Evolutionary conservation across 495 filamentous ascomycete species (phyloP), one percentile per base, ranked within the genome.

Genomic region (Cudoniella acicularis): DNA sequence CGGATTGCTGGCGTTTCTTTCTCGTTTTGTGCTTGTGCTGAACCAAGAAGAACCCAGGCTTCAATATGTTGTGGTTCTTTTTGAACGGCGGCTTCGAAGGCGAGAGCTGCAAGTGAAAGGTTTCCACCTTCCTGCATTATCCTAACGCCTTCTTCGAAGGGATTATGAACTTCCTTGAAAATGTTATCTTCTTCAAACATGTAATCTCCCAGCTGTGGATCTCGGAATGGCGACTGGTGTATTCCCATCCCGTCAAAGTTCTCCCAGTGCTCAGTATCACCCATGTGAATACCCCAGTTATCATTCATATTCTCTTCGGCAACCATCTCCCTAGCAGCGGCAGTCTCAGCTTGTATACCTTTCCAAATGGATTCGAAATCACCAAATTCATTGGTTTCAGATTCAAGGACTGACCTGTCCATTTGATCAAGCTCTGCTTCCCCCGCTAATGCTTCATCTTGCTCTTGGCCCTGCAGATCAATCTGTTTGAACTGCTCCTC

Each of bases 1-100:
- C 94, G 87, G 63, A 98, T 97, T n/a, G 95, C 95, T 3, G 94
- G 94, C 2, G 90, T 83, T 69, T 98, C 94, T 73, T 98, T 98
- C 68, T 98, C 94, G 72, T 98, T 98, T 72, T 97, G 94, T 3
- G 95, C 95, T 73, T 98, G 94, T 24, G 91, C 88, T 52, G 83
- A 82, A 61, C 94, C 95, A 41, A 98, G 83, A 67, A 90, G 85
- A 10, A 89, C 88, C 94, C 95, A 98, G 0, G 94, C 94, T 23
- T 93, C 89, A 30, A 92, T 82, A 72, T 97, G 92, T 49, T 88
- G 77, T 0, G 90, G 83, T 59, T 96, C 83, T 73, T 91, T 90
- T 70, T 96, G 91, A 1, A 92, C 91, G 0, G 94, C 95, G 17
- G 94, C 90, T 73, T 98, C 94, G 63, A 98, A 98, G n/a, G 95